Evolutionary conservation across 1,284 basidiomycete genomes (phyloP), one percentile per base, ranked within the genome.

Genomic region (Trichosporon asahii): DNA sequence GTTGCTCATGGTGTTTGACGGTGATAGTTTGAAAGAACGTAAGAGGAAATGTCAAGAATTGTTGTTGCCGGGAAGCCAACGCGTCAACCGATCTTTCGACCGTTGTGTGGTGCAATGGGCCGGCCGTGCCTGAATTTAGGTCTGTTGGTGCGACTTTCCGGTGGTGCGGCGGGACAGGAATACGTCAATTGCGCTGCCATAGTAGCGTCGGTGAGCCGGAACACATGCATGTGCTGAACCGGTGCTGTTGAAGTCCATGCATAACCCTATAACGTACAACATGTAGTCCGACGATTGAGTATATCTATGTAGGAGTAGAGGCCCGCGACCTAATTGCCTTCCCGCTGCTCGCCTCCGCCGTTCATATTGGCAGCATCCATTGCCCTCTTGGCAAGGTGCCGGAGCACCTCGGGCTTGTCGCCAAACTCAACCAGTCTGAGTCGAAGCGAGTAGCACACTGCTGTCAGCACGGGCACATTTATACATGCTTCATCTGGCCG

Each of bases 401-500:
- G 74, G 60, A 84, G 72, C 11, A 84, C 80, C 67, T 84, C 83
- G 9, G 82, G 83, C 46, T 79, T 76, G 71, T 83, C 83, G 4
- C 79, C 82, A 71, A 78, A 84, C 70, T 84, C 83, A 23, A 84
- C 71, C 14, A 83, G 72, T 18, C 82, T 72, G 25, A 84, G 75
- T 61, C 82, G 74, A 3, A 83, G 74, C n/a, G 81, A 75, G 70
- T 84, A 84, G 70, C 83, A 84, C 31, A 84, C 83, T 84, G 68
- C 1, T 11, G 49, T 63, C 33, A 66, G 61, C 37, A 46, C 66
- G 3, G 35, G 21, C 25, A 37, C 31, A n/a, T 11, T 23, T 4
- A 9, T n/a, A 23, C 31, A 21, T 11, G 37, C 35, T n/a, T 21
- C 25, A 23, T 14, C 25, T 29, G 37, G 11, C 33, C 33, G 15